A percentile compares a stretch with the other conserved stretches of the same genome.
These are phyloP conservation scores for Tylopilus balloui DNA, from an alignment of 768 basidiomycete species.

Conservation along the genomic window DNA sequence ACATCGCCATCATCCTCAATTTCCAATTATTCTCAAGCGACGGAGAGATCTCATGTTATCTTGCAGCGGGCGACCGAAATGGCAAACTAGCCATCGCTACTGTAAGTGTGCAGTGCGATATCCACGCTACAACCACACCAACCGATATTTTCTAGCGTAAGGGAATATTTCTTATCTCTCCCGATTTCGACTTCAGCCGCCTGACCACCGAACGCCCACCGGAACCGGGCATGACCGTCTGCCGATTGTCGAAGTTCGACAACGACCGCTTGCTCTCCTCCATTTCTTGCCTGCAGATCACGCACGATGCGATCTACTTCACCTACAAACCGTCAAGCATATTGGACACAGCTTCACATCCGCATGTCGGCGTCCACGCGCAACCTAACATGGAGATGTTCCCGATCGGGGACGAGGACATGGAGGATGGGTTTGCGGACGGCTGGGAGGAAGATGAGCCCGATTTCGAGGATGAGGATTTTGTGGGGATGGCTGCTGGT, in stretches of 20 bases:
- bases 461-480: slow-evolving; percentile 14
- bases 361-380: neutral
- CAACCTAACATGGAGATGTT: slow-evolving; percentile 3
- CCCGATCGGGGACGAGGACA: slow-evolving; percentile 5
- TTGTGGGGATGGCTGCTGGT: neutral
- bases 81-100: slow-evolving; percentile 45
- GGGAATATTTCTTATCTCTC: slow-evolving; percentile 28
- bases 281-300: slow-evolving; percentile 54
- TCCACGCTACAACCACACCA: neutral
- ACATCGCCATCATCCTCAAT: slow-evolving; percentile 27
- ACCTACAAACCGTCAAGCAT: slow-evolving; percentile 30
- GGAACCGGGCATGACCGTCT: slow-evolving; percentile 29
- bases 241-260: slow-evolving; percentile 9
- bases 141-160: slow-evolving; percentile 6
- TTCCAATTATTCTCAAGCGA: slow-evolving; percentile 17
- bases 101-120: slow-evolving; percentile 23
- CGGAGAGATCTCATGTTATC: slow-evolving; percentile 38
- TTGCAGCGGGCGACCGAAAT: slow-evolving; percentile 41
- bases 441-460: slow-evolving; percentile 14
- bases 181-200: slow-evolving; percentile 19
- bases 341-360: neutral
- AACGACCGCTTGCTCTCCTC: slow-evolving; percentile 11
- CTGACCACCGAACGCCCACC: slow-evolving; percentile 29
- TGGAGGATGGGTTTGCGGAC: slow-evolving; percentile 9
- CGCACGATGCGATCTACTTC: slow-evolving; percentile 46